phyloP scores from a whole-genome alignment of 305 asterid genomes.

The Petunia hybrid region DNA sequence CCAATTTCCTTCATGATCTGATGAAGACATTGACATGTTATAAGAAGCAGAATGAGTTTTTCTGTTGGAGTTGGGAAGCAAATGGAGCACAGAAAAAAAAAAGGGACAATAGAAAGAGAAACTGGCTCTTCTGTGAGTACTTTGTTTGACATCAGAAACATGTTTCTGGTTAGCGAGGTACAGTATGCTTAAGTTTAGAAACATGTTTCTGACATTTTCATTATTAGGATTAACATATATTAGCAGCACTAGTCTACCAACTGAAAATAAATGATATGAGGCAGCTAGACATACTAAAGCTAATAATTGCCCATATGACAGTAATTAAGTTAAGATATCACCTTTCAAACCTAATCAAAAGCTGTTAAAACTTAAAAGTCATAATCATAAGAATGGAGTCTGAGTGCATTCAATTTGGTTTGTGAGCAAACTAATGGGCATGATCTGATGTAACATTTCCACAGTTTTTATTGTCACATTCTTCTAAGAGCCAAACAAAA shows the following conservation, averaged over 20 bases:
- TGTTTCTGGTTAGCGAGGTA: not conserved
- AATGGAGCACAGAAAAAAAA: not conserved
- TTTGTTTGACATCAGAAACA: not conserved
- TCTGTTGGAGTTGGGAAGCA: not conserved
- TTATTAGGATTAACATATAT: not conserved
- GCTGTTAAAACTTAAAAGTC: too few species aligned
- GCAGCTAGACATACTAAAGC: too few species aligned
- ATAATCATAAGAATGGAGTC: too few species aligned
- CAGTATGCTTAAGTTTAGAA: not conserved
- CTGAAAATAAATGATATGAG: too few species aligned
- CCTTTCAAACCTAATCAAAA: too few species aligned
- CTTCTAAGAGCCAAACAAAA: too few species aligned
- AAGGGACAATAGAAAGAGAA: not conserved
- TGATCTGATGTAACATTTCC: too few species aligned
- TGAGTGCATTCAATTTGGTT: too few species aligned
- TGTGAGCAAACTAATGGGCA: too few species aligned
- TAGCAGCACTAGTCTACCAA: not conserved
- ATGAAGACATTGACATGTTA: slow-evolving; percentile 31
- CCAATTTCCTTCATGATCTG: slow-evolving; percentile 88
- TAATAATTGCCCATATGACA: too few species aligned
- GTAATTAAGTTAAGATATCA: too few species aligned
- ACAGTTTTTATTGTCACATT: too few species aligned
- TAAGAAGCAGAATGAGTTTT: slow-evolving; percentile 28
- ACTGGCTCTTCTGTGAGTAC: not conserved
- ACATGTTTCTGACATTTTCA: not conserved